Evolutionary conservation across 257 asterid genomes (phyloP), one percentile per base, ranked within the genome.

Genomic region (Solanum tarijense): DNA sequence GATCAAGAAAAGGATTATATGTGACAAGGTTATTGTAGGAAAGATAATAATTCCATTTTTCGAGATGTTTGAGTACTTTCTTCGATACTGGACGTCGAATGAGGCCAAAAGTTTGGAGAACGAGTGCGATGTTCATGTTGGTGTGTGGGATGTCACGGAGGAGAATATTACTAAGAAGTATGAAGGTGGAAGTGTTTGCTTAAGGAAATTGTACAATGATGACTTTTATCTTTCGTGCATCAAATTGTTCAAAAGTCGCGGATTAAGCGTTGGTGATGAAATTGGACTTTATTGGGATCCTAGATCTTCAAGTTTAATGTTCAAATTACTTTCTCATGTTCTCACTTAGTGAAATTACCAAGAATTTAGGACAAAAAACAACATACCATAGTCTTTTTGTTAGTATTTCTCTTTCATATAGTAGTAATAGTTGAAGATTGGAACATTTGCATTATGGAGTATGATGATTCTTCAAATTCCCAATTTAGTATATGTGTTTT

Each of bases 131-230:
- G 88, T 93, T 3, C 29, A 39, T 0, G 93, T 93, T 36, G 55
- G 41, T 3, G 5, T 94, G 83, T 94, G 96, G 94, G 97, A 95
- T 86, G 82, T 91, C 2, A 94, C 91, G 0, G 89, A 90, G 20
- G 89, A 86, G 8, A 90, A 41, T 21, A 55, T 35, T 6, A 91
- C 92, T 3, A 93, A 76, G 81, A 89, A 43, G 20, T 91, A 90
- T 14, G 90, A 91, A 1, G 38, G 52, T 25, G 89, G 87, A 11
- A 11, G 29, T 0, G 72, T 91, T 9, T 91, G 48, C 89, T 87
- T 93, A 36, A 91, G 91, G 27, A 89, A 89, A 9, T 38, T 88
- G 21, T 90, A 69, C 0, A 84, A 86, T 55, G 94, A 88, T 34
- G 81, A 89, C 52, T 91, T 68, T 58, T 29, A 83, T 0, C 86